Evolutionary conservation across 805 yeast species (phyloP), one percentile per base, ranked within the genome.

Genomic region (Sugiyamaella chiloensis): DNA sequence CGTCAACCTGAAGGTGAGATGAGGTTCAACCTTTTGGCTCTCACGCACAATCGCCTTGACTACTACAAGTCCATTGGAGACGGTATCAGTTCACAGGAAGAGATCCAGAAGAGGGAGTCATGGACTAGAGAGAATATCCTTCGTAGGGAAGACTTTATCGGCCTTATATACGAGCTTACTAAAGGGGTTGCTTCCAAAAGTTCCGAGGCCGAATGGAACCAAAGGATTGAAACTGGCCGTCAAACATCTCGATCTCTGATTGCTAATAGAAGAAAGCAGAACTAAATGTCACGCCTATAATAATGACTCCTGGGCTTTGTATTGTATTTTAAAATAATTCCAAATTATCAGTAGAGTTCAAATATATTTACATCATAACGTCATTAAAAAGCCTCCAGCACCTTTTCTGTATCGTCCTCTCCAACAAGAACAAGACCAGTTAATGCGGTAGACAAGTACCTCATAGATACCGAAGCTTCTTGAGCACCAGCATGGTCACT

Each of bases 361-460:
- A 20, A 20, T 20, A 19, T 36, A 37, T 8, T 21, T 23, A 20
- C 14, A 19, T 11, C 26, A 20, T 21, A 21, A 34, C 37, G 37
- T 12, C 37, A 34, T 34, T 34, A 34, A 19, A 34, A 34, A 14
- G 37, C 37, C 3, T 16, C 20, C 5, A 34, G 20, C 4, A 34
- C 37, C 14, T 24, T 24, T 16, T 31, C 14, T 11, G 27, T 21
- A 47, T 75, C 70, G 50, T 78, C 81, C 44, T 70, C 73, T 1
- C 84, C 80, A 1, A 81, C 72, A 71, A 82, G 69, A 4, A 82
- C 78, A 8, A 81, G 69, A 3, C 80, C 84, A 1, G 83, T 73
- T 46, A 72, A 64, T 6, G 83, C 85, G 66, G 83, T 76, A 19
- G 83, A 77, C 17, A 82, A 63, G 54, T 80, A 82, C 57, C 79